Base-by-base conservation (phyloP, 1,284 basidiomycete genomes). In the Trichosporon asahii region DNA sequence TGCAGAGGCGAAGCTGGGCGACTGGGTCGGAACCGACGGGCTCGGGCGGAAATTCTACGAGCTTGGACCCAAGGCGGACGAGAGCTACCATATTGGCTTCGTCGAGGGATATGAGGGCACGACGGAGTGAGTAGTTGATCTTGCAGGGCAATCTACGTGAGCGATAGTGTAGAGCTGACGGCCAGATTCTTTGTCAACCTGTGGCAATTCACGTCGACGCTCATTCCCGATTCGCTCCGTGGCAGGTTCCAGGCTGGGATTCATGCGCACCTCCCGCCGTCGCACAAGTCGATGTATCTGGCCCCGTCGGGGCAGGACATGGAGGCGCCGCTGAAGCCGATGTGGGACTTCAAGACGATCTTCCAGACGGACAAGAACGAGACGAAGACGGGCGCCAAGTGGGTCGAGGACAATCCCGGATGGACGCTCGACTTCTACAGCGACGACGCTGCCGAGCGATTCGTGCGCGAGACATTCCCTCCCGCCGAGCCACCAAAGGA, bases 401-500 rank as follows among this genome's bases (percentile, higher is more conserved):
- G 80, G 80, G 53, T 46, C 37, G 44, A 66, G 1, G 70, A 77
- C 69, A 80, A 81, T 57, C 77, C 80, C 53, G 79, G 80, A 2
- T 82, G 81, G 81, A 64, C 68, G 15, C 66, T 82, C 27, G 76
- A 77, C 12, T 84, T 84, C 60, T 70, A 83, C 66, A 75, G 80
- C 66, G 83, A 85, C 70, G 69, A 68, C 0, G 71, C 64, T 3
- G 81, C 80, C 8, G 73, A 77, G 37, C 68, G 72, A 15, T 84
- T 81, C 80, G 75, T 82, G n/a, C 35, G 71, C 21, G 61, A 68
- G 15, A 72, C 68, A 11, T 80, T 83, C 55, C 69, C 65, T 29
- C 75, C 70, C 4, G 77, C 74, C 27, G 29, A 61, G 15, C 57
- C 57, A 15, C 57, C 27, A 31, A 61, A 61, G 57, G 57, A 61